A percentile compares a stretch with the other conserved stretches of the same genome.
Conservation (phyloP, 306 rosid genomes). For the Cicer judaicum region DNA sequence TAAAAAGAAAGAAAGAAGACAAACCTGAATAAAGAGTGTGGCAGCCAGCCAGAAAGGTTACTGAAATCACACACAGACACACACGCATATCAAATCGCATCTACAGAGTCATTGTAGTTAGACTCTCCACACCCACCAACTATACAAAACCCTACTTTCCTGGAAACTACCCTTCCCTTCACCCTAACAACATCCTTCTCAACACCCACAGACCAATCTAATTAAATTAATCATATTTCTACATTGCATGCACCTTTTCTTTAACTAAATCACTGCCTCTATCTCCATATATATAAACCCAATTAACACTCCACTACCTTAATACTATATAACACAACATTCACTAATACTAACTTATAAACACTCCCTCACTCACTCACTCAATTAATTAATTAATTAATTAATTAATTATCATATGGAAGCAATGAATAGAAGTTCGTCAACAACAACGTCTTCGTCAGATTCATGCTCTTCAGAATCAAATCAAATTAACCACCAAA, state of each 20-base stretch:
- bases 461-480: conserved; percentile 76
- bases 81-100: conserved; percentile 35
- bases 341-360: not conserved
- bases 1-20: conserved; percentile 46
- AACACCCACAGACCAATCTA: not conserved
- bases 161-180: conserved; percentile 55
- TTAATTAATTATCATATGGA: conserved; percentile 9
- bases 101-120: conserved; percentile 41
- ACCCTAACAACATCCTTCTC: not conserved
- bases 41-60: conserved; percentile 45
- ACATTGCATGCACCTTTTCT: conserved; percentile 51
- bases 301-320: not conserved
- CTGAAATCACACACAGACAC: conserved; percentile 11
- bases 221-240: not conserved
- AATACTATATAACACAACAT: not conserved
- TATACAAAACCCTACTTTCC: conserved; percentile 62
- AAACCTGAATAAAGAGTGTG: conserved; percentile 35
- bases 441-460: conserved; percentile 62
- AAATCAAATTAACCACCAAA: not conserved
- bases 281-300: conserved; percentile 47
- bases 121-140: conserved; percentile 48
- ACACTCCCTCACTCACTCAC: not conserved
- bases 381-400: too few relatives aligned
- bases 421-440: conserved; percentile 53
- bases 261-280: not conserved